These are phyloP conservation scores for Coniochaeta sp. DNA, from an alignment of 2,329 filamentous ascomycete genomes.

Conservation along the genomic window DNA sequence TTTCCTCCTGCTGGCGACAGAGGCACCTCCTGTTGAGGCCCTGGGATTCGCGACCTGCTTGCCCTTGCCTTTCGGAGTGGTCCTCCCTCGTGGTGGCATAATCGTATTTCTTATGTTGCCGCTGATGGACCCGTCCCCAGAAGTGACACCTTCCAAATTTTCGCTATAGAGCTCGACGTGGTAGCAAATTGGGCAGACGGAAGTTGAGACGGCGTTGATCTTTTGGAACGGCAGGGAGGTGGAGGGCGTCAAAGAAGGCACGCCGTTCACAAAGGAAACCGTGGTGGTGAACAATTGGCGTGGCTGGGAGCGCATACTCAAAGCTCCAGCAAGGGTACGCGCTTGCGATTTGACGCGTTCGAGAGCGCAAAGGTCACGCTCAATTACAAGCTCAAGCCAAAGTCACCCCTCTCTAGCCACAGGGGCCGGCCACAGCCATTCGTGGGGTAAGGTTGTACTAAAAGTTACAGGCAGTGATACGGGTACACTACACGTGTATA, in stretches of 20 bases:
- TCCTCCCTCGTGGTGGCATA: neutral
- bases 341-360: neutral
- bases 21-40: conserved; percentile 8
- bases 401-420: conserved; percentile 16
- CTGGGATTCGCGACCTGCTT: conserved; percentile 5
- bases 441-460: conserved; percentile 1
- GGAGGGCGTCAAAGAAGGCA: neutral
- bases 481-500: too few species aligned
- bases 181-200: neutral
- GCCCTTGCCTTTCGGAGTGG: neutral
- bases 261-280: neutral
- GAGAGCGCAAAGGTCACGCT: neutral
- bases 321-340: neutral
- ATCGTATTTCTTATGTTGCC: neutral
- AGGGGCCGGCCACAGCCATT: too few species aligned
- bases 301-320: neutral
- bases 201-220: neutral
- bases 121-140: neutral
- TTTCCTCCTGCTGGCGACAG: conserved; percentile 6
- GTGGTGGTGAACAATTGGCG: neutral
- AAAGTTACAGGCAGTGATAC: too few species aligned
- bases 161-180: neutral
- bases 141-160: neutral
- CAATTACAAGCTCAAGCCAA: neutral
- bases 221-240: neutral